phyloP scores from a whole-genome alignment of 1,139 yeast genomes.

The Geotrichum restrictum region DNA sequence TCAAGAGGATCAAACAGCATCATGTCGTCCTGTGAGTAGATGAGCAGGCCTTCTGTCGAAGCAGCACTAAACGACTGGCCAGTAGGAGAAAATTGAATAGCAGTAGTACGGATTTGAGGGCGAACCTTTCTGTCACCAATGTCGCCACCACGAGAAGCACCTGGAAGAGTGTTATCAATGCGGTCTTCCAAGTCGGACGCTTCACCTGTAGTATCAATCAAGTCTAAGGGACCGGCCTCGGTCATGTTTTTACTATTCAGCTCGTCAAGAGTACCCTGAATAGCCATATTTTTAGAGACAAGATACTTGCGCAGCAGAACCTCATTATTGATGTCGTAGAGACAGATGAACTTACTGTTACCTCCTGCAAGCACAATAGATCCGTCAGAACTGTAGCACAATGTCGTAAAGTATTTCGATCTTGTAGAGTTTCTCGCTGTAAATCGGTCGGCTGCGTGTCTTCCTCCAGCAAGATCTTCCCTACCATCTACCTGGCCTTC shows the following conservation, averaged over 20 bases:
- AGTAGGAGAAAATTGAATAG: constrained; percentile 83
- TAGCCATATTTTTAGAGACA: constrained; percentile 82
- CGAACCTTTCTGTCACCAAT: constrained; percentile 71
- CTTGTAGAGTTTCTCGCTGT: constrained; percentile 75
- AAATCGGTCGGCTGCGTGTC: constrained; percentile 78
- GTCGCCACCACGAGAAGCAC: constrained; percentile 76
- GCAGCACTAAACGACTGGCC: constrained; percentile 92
- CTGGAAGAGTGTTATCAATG: constrained; percentile 73
- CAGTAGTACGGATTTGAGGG: constrained; percentile 76
- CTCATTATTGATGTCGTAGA: constrained; percentile 84
- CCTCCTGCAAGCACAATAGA: constrained; percentile 86
- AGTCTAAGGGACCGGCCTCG: constrained; percentile 81
- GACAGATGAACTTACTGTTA: constrained; percentile 81
- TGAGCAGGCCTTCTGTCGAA: constrained; percentile 85
- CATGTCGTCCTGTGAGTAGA: constrained; percentile 74
- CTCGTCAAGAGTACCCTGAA: constrained; percentile 80
- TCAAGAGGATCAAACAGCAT: constrained; percentile 91
- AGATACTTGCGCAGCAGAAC: constrained; percentile 77
- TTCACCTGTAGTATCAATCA: constrained; percentile 82
- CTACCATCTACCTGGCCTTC: constrained; percentile 80
- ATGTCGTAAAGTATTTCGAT: constrained; percentile 75
- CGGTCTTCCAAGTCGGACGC: constrained; percentile 82
- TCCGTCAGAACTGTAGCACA: constrained; percentile 88
- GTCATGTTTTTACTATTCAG: constrained; percentile 80
- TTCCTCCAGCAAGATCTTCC: constrained; percentile 81